These are phyloP conservation scores for Waltergamsia citrina DNA, from an alignment of 2,329 filamentous ascomycete species.

Conservation along the genomic window DNA sequence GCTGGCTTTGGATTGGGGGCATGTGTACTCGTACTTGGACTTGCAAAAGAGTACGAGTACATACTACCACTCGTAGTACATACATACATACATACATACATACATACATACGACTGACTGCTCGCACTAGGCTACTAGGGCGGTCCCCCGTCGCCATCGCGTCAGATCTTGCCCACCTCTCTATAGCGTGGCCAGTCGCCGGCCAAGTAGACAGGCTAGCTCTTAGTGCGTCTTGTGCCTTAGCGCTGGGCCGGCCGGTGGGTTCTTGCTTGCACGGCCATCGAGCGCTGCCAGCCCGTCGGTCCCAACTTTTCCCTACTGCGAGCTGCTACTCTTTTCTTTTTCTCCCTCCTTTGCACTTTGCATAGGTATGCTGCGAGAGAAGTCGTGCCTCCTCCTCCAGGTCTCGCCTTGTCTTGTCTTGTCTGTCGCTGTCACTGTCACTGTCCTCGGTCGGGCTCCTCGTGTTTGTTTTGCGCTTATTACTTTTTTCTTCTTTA, in stretches of 20 bases:
- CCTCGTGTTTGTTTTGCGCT: constrained; percentile 1
- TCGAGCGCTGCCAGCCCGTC: background rate
- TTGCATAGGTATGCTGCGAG: too few relatives aligned
- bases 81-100: too few relatives aligned
- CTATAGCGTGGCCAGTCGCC: constrained; percentile 2
- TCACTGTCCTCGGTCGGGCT: background rate
- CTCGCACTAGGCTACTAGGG: too few relatives aligned
- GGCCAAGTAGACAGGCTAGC: background rate
- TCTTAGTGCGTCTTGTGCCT: background rate
- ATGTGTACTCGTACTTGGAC: too few relatives aligned
- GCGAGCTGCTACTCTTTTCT: constrained; percentile 1
- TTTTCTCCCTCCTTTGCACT: background rate
- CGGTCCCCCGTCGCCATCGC: constrained; percentile 1
- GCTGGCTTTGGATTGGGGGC: too few relatives aligned
- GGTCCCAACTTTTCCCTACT: constrained; percentile 2
- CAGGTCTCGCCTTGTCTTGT: too few relatives aligned
- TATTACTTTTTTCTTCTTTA: background rate
- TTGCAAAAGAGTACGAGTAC: too few relatives aligned
- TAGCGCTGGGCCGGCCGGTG: background rate
- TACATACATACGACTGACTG: too few relatives aligned
- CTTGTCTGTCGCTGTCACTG: constrained; percentile 1
- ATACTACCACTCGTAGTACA: too few relatives aligned
- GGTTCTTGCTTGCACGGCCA: background rate
- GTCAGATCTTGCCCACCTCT: constrained; percentile 6
- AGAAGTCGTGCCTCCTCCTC: too few relatives aligned